These are phyloP conservation scores for Scheffersomyces titani DNA, from an alignment of 1,139 yeast species.

Conservation along the genomic window DNA sequence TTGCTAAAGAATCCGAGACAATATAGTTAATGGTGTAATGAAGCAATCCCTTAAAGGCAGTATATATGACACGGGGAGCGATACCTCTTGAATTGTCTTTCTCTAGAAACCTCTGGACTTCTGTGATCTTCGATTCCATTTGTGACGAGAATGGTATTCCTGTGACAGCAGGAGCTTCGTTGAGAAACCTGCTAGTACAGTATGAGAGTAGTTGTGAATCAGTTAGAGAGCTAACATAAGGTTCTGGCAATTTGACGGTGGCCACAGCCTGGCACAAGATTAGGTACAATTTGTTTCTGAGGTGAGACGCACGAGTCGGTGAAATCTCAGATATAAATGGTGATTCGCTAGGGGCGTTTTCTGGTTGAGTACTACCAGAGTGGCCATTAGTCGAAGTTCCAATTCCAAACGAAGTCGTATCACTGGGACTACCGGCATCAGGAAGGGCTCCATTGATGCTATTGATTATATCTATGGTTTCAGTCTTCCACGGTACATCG, in stretches of 20 bases:
- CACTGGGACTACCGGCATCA: not conserved
- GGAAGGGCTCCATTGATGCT: constrained; percentile 9
- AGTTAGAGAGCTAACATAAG: not conserved
- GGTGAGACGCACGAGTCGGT: not conserved
- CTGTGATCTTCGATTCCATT: not conserved
- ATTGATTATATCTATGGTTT: constrained; percentile 12
- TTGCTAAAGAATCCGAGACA: not conserved
- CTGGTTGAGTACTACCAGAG: not conserved
- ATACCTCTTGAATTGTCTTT: not conserved
- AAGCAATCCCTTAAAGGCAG: not conserved
- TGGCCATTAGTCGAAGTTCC: not conserved
- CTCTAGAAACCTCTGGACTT: not conserved
- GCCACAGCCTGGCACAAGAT: not conserved
- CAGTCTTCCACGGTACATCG: constrained; percentile 5
- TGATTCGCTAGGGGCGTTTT: not conserved
- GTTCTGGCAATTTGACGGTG: not conserved
- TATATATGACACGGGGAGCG: not conserved
- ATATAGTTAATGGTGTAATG: not conserved
- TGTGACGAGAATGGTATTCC: not conserved
- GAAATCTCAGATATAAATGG: not conserved
- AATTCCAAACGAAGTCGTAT: not conserved
- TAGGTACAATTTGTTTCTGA: not conserved
- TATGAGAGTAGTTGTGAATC: not conserved
- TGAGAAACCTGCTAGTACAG: not conserved
- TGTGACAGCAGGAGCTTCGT: not conserved